These are phyloP conservation scores for Knoxia roxburghii DNA, from an alignment of 257 asterid species.

Conservation along the genomic window DNA sequence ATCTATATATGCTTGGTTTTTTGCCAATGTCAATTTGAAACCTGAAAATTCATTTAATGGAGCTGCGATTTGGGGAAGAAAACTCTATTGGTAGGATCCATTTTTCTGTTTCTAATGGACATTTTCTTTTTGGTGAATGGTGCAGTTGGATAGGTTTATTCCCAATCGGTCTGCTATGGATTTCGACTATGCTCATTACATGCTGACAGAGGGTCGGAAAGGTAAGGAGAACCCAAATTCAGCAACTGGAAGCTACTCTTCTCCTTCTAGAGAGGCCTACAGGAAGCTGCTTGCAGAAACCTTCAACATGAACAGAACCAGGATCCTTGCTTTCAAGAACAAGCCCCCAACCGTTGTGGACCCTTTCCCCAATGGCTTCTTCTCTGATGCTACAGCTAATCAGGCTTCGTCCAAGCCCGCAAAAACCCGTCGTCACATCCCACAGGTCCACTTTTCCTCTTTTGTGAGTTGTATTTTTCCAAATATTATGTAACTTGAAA, in stretches of 20 bases:
- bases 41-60: too few species aligned
- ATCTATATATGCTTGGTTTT: too few species aligned
- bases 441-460: conserved; percentile 48
- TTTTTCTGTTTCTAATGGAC: not conserved
- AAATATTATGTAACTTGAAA: too few species aligned
- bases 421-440: conserved; percentile 75
- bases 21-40: not conserved
- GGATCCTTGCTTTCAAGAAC: conserved; percentile 86
- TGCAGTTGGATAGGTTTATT: conserved; percentile 90
- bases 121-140: not conserved
- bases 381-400: conserved; percentile 29
- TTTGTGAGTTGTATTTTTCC: not conserved
- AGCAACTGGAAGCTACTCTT: conserved; percentile 31
- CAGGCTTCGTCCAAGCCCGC: conserved; percentile 49
- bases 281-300: conserved; percentile 80
- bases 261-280: conserved; percentile 85
- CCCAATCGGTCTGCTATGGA: conserved; percentile 98
- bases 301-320: conserved; percentile 78
- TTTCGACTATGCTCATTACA: conserved; percentile 75
- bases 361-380: conserved; percentile 43
- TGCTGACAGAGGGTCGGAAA: conserved; percentile 77
- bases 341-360: conserved; percentile 73
- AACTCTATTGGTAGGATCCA: too few species aligned
- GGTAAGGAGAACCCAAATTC: conserved; percentile 87
- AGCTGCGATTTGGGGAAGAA: not conserved